phyloP scores from a whole-genome alignment of 1,139 yeast species.

The Entelexis sorbosivorans region DNA sequence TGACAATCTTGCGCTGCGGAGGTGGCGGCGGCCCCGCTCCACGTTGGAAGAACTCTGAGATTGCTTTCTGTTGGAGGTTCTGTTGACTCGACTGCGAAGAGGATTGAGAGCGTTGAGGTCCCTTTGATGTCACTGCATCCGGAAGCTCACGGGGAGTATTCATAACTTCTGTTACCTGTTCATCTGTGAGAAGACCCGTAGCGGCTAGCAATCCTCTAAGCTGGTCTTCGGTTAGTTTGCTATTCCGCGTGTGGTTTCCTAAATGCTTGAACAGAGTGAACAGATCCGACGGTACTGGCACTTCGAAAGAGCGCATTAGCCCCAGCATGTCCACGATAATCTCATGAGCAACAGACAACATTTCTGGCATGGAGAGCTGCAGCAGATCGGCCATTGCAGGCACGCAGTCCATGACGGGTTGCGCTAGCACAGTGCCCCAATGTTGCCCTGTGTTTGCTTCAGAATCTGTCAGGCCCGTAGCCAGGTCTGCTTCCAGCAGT shows the following conservation, averaged over 20 bases:
- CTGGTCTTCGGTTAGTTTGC: constrained; percentile 16
- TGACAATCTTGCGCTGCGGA: constrained; percentile 8
- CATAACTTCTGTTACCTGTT: constrained; percentile 11
- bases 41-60: constrained; percentile 10
- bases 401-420: constrained; percentile 17
- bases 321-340: constrained; percentile 19
- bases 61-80: constrained; percentile 5
- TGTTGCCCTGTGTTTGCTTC: not conserved
- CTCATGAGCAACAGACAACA: constrained; percentile 15
- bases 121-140: not conserved
- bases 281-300: constrained; percentile 8
- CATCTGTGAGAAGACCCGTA: constrained; percentile 4
- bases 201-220: constrained; percentile 15
- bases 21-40: not conserved
- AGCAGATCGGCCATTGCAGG: constrained; percentile 19
- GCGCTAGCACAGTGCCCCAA: constrained; percentile 19
- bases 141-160: constrained; percentile 1
- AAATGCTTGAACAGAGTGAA: constrained; percentile 11
- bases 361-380: constrained; percentile 14
- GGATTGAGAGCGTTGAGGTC: not conserved
- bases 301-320: constrained; percentile 20
- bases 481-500: constrained; percentile 38
- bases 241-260: constrained; percentile 14
- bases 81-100: not conserved
- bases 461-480: constrained; percentile 26